Percentiles rank a stretch among this genome's conserved stretches.
Evolutionary conservation across 768 basidiomycete species (phyloP).

Genomic region (Asterophora lycoperdoides): DNA sequence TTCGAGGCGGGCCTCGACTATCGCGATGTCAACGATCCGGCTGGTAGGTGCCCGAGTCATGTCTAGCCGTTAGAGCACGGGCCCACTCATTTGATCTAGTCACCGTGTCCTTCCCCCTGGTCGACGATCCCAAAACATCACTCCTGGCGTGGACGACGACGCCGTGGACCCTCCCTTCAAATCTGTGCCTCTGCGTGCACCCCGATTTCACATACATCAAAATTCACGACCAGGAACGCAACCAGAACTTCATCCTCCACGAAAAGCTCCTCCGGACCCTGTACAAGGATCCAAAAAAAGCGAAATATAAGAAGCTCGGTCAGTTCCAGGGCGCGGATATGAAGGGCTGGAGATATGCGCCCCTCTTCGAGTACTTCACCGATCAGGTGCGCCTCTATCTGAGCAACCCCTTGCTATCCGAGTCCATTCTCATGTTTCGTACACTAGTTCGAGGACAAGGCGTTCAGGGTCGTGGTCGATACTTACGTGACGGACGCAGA

Average conservation of each 20-base stretch:
- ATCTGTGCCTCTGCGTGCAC: conserved; percentile 92
- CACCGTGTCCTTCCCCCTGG: conserved; percentile 87
- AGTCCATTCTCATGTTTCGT: background rate
- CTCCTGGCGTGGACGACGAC: conserved; percentile 98
- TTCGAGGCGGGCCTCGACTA: conserved; percentile 95
- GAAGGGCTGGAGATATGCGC: conserved; percentile 94
- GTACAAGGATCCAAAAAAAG: conserved; percentile 97
- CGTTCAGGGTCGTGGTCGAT: conserved; percentile 85
- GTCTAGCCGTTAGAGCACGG: background rate
- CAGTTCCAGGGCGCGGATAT: conserved; percentile 88
- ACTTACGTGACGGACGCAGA: conserved; percentile 90
- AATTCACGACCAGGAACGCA: conserved; percentile 84
- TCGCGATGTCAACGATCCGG: conserved; percentile 90
- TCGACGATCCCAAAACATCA: conserved; percentile 87
- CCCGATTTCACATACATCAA: conserved; percentile 96
- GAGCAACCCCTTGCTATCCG: background rate
- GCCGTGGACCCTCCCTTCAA: conserved; percentile 97
- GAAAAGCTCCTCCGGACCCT: conserved; percentile 81
- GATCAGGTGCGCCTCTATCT: conserved; percentile 64
- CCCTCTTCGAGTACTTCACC: conserved; percentile 95
- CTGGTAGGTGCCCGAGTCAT: conserved; percentile 45
- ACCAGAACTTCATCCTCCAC: conserved; percentile 88
- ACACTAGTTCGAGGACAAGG: conserved; percentile 79
- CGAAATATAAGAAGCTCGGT: conserved; percentile 88
- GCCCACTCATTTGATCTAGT: conserved; percentile 40